phyloP scores from a whole-genome alignment of 768 basidiomycete species.

The Thelephora ganbajun region DNA sequence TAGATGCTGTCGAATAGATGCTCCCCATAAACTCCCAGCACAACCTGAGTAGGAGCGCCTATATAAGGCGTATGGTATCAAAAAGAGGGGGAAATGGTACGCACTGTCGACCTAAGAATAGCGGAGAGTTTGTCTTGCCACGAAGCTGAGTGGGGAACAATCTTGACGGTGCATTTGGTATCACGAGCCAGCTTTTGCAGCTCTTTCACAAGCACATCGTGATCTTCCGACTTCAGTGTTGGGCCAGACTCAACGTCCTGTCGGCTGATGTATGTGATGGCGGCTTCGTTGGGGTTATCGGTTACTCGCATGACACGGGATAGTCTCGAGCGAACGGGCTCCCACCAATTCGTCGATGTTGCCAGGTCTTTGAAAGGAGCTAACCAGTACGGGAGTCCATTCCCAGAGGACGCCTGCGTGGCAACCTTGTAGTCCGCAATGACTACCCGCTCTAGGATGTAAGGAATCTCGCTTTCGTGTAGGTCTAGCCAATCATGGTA shows the following conservation, averaged over 20 bases:
- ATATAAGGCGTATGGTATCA: slow-evolving; percentile 1
- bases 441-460: slow-evolving; percentile 61
- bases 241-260: slow-evolving; percentile 39
- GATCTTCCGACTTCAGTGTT: slow-evolving; percentile 39
- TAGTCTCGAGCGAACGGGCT: slow-evolving; percentile 22
- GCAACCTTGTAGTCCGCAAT: slow-evolving; percentile 68
- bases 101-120: slow-evolving; percentile 54
- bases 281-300: slow-evolving; percentile 30
- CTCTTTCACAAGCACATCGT: slow-evolving; percentile 45
- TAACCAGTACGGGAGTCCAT: slow-evolving; percentile 17
- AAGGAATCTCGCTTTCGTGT: slow-evolving; percentile 50
- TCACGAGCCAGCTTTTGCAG: slow-evolving; percentile 35
- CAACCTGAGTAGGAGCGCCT: slow-evolving; percentile 25
- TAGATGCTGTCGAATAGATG: slow-evolving; percentile 58
- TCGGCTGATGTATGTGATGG: slow-evolving; percentile 55
- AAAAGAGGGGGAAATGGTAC: slow-evolving; percentile 12
- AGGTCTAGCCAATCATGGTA: slow-evolving; percentile 70
- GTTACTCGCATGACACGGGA: slow-evolving; percentile 21
- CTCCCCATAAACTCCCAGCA: slow-evolving; percentile 44
- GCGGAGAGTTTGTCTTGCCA: slow-evolving; percentile 55
- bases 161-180: slow-evolving; percentile 27
- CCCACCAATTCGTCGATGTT: slow-evolving; percentile 53
- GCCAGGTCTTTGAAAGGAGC: slow-evolving; percentile 29
- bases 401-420: slow-evolving; percentile 5
- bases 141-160: slow-evolving; percentile 22